Evolutionary conservation across 768 basidiomycete species (phyloP), one percentile per base, ranked within the genome.

Genomic region (Solioccasus polychromus): DNA sequence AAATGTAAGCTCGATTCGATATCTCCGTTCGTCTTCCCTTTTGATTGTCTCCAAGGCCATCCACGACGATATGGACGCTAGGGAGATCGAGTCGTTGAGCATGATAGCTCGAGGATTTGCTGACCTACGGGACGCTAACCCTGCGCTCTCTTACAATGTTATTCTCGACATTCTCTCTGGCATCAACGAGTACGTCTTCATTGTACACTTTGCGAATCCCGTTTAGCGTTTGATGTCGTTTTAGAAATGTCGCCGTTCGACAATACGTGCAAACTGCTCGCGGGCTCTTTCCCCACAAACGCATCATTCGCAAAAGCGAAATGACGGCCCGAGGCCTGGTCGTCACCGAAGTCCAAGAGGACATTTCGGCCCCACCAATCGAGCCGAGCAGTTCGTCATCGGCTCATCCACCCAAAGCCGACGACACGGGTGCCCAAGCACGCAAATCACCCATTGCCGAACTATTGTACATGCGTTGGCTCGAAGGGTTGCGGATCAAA

Each of bases 401-500:
- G 5, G 60, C 57, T 41, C 51, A 61, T 53, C 42, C 52, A 50
- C 36, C 51, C 20, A 71, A 69, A 56, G 54, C 52, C 34, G 70
- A 71, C 19, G 76, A 80, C 24, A 59, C 73, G 25, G 55, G 50
- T 36, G 55, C 59, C 20, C 73, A 76, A 11, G 63, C 72, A 43
- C 77, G 80, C 51, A 87, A 84, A 63, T 93, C 91, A 44, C 92
- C 94, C 6, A 92, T 98, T 23, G 89, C 92, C 18, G 95, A 98
- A 63, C 76, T 98, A 52, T 71, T 98, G n/a, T 98, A 97, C 64
- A 85, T 94, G 78, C 82, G 95, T 39, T 98, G 95, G 94, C 71
- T 97, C 20, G 90, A 96, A 60, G 93, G 93, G 3, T 69, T 96
- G 42, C 85, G 82, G 67, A 72, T 93, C 60, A 93, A 91, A 64